Conservation (phyloP, 192 early-diverging fungal species). For the Phlyctochytrium arcticum region DNA sequence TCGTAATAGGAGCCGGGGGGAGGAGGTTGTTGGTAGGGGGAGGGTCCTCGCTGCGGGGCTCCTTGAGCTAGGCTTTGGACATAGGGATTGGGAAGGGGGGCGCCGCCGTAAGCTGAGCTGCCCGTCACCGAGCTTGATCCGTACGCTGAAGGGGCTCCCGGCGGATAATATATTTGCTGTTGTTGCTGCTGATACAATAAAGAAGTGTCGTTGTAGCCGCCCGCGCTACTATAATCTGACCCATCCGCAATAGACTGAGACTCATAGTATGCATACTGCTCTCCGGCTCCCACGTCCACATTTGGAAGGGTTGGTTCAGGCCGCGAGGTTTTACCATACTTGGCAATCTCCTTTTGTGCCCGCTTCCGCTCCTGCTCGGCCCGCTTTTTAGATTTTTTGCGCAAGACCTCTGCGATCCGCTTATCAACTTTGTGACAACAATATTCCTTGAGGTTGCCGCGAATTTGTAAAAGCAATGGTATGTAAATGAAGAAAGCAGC, state of each 20-base stretch:
- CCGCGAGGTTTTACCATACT: conserved; percentile 11
- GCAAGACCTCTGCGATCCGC: conserved; percentile 65
- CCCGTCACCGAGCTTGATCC: no score
- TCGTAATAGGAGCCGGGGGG: no score
- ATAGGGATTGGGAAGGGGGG: conserved; percentile 16
- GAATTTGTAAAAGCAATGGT: conserved; percentile 71
- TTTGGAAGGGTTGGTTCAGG: conserved; percentile 21
- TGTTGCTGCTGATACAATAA: no score
- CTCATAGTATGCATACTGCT: background rate
- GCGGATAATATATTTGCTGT: background rate
- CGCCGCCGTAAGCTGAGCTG: conserved; percentile 2
- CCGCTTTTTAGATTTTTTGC: conserved; percentile 48
- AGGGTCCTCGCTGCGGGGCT: no score
- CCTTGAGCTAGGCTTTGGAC: background rate
- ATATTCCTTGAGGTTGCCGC: conserved; percentile 85
- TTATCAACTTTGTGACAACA: conserved; percentile 88
- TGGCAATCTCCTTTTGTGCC: conserved; percentile 35
- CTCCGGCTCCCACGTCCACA: conserved; percentile 11
- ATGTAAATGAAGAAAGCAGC: conserved; percentile 68
- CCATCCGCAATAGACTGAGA: no score
- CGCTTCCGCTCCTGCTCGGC: conserved; percentile 39
- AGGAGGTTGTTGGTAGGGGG: no score
- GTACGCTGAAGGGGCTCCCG: no score
- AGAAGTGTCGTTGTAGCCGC: no score
- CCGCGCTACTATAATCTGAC: no score